Base-by-base conservation (phyloP, 768 basidiomycete genomes). In the Sarcodon aspratus region DNA sequence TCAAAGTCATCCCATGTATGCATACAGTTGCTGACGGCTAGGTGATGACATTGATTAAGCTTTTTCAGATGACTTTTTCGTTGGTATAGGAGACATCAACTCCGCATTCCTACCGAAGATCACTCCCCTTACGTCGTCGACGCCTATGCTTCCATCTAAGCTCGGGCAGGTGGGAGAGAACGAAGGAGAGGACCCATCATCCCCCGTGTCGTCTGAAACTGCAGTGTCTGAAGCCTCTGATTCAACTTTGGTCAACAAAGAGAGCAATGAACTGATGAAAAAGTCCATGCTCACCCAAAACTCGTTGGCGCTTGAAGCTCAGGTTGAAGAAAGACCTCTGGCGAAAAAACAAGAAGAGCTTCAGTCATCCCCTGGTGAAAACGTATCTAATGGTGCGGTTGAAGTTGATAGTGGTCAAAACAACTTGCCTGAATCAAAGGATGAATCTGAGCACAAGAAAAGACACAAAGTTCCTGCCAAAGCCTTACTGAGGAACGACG, bases 21-120 rank as follows among this genome's bases (percentile, higher is more conserved):
- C 66, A 67, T 63, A 10, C 35, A 35, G 5, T 40, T 21, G 27
- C 15, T 36, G n/a, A 32, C 17, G 12, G n/a, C 45, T 12, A 38
- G 48, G 18, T 44, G 45, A 27, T 37, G 44, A 42, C 17, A 9
- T 35, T 46, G 6, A 31, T 46, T 32, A 47, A 27, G 46, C 36
- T 35, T 43, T 50, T 33, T 15, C 56, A 97, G 95, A 94, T 59
- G 95, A 98, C 60, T 99, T 99, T 68, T 99, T 97, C 60, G 75
- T 96, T 51, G 94, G 94, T 12, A 97, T 95, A 54, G 96, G 96
- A 45, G 96, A 99, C 66, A 99, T 99, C 64, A 99, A 99, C 63
- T 89, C 90, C 5, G 76, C 92, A 0, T 94, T 95, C 66, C 72
- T 96, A 15, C 93, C 93, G 32, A 91, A 91, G 64, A 57, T 82